phyloP scores from a whole-genome alignment of 2,329 filamentous ascomycete genomes.

The Aureobasidium pullulans region DNA sequence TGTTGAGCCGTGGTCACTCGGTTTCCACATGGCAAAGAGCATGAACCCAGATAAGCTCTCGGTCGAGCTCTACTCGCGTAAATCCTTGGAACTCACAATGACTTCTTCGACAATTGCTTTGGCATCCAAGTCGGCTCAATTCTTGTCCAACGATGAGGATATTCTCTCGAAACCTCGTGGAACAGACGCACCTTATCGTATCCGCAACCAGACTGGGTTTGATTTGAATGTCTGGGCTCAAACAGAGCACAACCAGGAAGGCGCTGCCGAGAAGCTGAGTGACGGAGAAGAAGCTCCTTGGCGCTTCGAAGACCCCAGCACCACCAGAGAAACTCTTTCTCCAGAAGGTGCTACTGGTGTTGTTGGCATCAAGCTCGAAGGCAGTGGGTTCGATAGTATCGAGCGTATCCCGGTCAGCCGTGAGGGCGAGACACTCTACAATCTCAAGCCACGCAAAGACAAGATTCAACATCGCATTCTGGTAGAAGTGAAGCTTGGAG shows the following conservation, averaged over 20 bases:
- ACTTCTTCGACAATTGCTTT: slow-evolving; percentile 91
- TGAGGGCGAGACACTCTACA: slow-evolving; percentile 91
- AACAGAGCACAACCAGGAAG: slow-evolving; percentile 60
- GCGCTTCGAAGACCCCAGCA: slow-evolving; percentile 95
- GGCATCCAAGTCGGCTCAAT: slow-evolving; percentile 85
- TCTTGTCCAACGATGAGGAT: slow-evolving; percentile 81
- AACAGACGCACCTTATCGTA: slow-evolving; percentile 83
- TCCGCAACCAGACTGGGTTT: slow-evolving; percentile 94
- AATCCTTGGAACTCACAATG: slow-evolving; percentile 82
- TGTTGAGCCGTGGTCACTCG: slow-evolving; percentile 93
- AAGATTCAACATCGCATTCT: slow-evolving; percentile 80
- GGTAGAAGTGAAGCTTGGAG: slow-evolving; percentile 83
- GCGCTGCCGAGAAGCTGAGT: slow-evolving; percentile 66
- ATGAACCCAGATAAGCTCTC: slow-evolving; percentile 67
- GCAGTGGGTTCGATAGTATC: slow-evolving; percentile 86
- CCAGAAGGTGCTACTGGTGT: slow-evolving; percentile 73
- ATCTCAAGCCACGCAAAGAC: slow-evolving; percentile 78
- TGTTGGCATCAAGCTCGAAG: slow-evolving; percentile 78
- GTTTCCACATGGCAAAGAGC: slow-evolving; percentile 77
- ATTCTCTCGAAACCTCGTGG: slow-evolving; percentile 88
- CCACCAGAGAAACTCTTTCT: slow-evolving; percentile 86
- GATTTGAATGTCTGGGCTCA: slow-evolving; percentile 78
- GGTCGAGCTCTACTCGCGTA: slow-evolving; percentile 80
- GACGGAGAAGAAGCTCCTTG: slow-evolving; percentile 91
- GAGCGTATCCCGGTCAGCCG: slow-evolving; percentile 82